Evolutionary conservation across 305 asterid species (phyloP), one percentile per base, ranked within the genome.

Genomic region (Solanum hybrid): DNA sequence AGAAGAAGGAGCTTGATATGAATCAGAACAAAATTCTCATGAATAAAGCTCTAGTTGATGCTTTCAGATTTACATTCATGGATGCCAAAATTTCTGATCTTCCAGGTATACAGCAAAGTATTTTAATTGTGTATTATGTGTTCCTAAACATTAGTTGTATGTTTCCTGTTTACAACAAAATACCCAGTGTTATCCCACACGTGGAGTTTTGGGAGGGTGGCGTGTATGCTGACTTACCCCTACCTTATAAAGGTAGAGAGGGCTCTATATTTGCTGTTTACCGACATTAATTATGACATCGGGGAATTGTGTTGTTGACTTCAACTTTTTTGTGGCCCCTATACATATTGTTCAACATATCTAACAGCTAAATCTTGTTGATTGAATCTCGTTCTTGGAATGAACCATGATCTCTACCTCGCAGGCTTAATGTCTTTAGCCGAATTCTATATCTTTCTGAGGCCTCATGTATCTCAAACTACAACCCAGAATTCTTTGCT

Each of bases 61-160:
- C 90, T 89, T 93, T 96, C 91, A 92, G 95, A 92, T 90, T 93
- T n/a, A 94, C 94, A 93, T 96, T 98, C 91, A 38, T 88, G 90
- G 95, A 93, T 89, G 86, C 88, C 89, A 92, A 90, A 93, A 92
- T 94, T 88, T 36, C 96, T 78, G 93, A 91, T 90, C 72, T 73
- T 85, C 91, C 91, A 76, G 90, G 91, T 85, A 84, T 81, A 90
- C 93, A 79, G 89, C 96, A 89, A 95, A 97, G 98, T 96, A 92
- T 79, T 34, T 82, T 26, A 9, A 29, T 46, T 27, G 11, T 82
- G 60, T 88, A 72, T 84, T 84, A 3, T 31, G 32, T 31, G 87
- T 22, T 85, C 38, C 46, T 51, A 17, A 51, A 31, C 87, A 27
- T 42, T 81, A 31, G 46, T 85, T 85, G 75, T 31, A 85, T 17